Base-by-base conservation (phyloP, 2,329 filamentous ascomycete species). In the Phialophora chinensis region DNA sequence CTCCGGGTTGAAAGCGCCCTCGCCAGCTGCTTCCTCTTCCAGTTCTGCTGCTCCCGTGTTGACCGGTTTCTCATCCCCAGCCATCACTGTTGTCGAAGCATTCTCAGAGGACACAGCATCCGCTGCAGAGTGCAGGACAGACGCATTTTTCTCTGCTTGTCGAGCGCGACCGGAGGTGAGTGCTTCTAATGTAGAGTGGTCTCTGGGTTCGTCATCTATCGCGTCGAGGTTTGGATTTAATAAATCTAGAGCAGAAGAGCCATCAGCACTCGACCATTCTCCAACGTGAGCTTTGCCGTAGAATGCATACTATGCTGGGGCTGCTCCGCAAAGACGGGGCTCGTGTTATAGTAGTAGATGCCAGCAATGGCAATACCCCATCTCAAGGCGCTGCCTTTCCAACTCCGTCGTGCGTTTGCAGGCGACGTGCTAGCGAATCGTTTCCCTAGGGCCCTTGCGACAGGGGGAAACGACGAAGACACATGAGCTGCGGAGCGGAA, bases 1-100 rank as follows among this genome's bases (percentile, higher is more conserved):
- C 83, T 98, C 95, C 2, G 93, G 93, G 80, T 99, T 96, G 83
- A 98, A 99, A 0, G 95, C 95, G 63, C 92, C 95, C 79, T 98
- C 89, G 77, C 94, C 89, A 68, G 83, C 86, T 5, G 92, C 93
- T 79, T 97, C 93, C 67, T 92, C 87, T 78, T 97, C 90, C 14
- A 95, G 81, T 20, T 82, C 86, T 71, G 86, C 79, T 11, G 69
- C 63, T 35, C 71, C 72, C 49, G 71, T 62, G 3, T 68, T 44
- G 23, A 73, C 63, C 35, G 68, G 69, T 65, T 69, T 67, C 53
- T 70, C 60, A 55, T 68, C 62, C 42, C 69, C 52, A 17, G 60
- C 29, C 14, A 64, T 25, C 8, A 70, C 56, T 23, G 66, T 64
- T 12, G 70, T 66, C 25, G 69, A 66, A 5, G 66, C 69, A 57